Percentiles rank a stretch among this genome's conserved stretches.
phyloP scores from a whole-genome alignment of 768 basidiomycete genomes.

The Pisolithus sp. region DNA sequence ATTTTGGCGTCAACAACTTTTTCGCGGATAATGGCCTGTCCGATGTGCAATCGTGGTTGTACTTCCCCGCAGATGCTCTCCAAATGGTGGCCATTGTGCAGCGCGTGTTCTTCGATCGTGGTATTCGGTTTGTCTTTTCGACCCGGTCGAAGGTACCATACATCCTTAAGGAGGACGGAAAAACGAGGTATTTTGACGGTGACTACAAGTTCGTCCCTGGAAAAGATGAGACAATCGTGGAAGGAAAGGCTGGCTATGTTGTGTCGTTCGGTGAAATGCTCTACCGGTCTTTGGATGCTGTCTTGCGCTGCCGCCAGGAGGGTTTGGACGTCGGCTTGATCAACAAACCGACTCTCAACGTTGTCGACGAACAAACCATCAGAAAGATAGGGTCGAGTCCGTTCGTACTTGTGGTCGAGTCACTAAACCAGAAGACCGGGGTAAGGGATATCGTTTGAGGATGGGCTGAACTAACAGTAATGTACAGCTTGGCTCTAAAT shows the following conservation, averaged over 20 bases:
- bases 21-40: slow-evolving; percentile 85
- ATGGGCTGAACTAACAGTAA: background rate
- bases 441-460: slow-evolving; percentile 22
- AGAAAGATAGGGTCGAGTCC: slow-evolving; percentile 65
- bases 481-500: slow-evolving; percentile 64
- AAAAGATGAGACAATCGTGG: slow-evolving; percentile 75
- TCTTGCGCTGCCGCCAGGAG: slow-evolving; percentile 60
- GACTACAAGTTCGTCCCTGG: slow-evolving; percentile 77
- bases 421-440: slow-evolving; percentile 87
- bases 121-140: slow-evolving; percentile 82
- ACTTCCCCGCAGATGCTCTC: slow-evolving; percentile 81
- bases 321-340: slow-evolving; percentile 80
- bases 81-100: slow-evolving; percentile 78
- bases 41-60: slow-evolving; percentile 72
- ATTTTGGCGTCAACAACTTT: slow-evolving; percentile 78
- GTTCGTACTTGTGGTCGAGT: slow-evolving; percentile 83
- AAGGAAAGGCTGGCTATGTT: slow-evolving; percentile 76
- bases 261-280: slow-evolving; percentile 86
- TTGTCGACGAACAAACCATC: slow-evolving; percentile 76
- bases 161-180: slow-evolving; percentile 72
- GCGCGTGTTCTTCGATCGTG: slow-evolving; percentile 76
- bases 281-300: slow-evolving; percentile 79
- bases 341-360: slow-evolving; percentile 79
- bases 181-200: slow-evolving; percentile 56
- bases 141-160: slow-evolving; percentile 87